A percentile compares a stretch with the other conserved stretches of the same genome.
Evolutionary conservation across 192 early-diverging fungal genomes (phyloP).

Genomic region (Podila epicladia): DNA sequence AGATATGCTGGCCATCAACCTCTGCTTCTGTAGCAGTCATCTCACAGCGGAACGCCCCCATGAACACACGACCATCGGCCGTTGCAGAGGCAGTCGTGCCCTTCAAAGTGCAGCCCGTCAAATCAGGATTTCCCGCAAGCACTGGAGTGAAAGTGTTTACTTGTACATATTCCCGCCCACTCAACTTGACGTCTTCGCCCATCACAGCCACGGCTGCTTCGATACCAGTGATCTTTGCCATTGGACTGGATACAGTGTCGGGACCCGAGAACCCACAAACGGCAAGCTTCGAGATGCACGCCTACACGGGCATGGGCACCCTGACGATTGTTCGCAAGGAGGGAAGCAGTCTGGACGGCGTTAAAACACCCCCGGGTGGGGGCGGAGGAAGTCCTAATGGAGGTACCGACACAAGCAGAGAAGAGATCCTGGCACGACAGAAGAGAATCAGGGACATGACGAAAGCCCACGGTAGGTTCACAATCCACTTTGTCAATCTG

Average conservation of each 20-base stretch:
- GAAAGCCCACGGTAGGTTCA: slow-evolving; percentile 32
- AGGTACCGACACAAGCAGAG: not conserved
- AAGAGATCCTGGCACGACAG: not conserved
- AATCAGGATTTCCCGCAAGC: slow-evolving; percentile 18
- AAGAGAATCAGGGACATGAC: not conserved
- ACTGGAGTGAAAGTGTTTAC: slow-evolving; percentile 11
- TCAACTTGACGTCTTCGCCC: slow-evolving; percentile 9
- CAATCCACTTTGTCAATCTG: not conserved
- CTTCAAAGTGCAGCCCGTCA: slow-evolving; percentile 11
- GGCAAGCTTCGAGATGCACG: slow-evolving; percentile 12
- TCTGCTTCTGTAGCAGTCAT: slow-evolving; percentile 16
- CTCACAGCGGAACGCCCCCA: slow-evolving; percentile 22
- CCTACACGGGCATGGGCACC: slow-evolving; percentile 10
- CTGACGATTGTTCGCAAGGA: slow-evolving; percentile 19
- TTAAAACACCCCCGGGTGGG: not conserved
- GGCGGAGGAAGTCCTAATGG: not conserved
- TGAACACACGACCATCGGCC: slow-evolving; percentile 7
- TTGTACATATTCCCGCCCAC: slow-evolving; percentile 34
- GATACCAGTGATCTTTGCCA: slow-evolving; percentile 26
- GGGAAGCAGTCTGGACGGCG: slow-evolving; percentile 8
- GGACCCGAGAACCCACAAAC: slow-evolving; percentile 17
- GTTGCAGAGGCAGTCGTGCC: not conserved
- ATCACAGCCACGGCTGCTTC: slow-evolving; percentile 15
- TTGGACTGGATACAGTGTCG: slow-evolving; percentile 9
- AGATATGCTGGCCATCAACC: slow-evolving; percentile 37